phyloP scores from a whole-genome alignment of 495 filamentous ascomycete species.

The Aspergillus avenaceus region DNA sequence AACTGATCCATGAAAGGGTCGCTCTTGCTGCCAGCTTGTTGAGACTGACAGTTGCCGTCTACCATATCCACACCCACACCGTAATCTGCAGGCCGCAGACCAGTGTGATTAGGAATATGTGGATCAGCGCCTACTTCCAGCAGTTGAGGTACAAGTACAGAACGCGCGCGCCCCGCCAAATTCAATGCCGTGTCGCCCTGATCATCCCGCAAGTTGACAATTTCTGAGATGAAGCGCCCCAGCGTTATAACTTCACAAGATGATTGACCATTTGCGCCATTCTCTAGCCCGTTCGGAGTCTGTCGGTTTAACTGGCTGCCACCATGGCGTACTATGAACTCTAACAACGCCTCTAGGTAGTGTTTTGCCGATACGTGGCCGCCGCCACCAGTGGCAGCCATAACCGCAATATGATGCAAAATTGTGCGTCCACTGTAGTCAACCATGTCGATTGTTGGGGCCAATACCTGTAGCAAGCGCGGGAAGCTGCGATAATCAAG shows the following conservation, averaged over 20 bases:
- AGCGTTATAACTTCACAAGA: constrained; percentile 66
- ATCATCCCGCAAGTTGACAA: constrained; percentile 90
- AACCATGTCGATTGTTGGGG: constrained; percentile 83
- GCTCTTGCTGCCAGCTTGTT: constrained; percentile 40
- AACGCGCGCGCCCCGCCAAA: constrained; percentile 85
- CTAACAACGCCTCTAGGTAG: constrained; percentile 87
- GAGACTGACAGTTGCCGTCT: constrained; percentile 39
- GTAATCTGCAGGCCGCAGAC: constrained; percentile 83
- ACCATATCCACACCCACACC: constrained; percentile 75
- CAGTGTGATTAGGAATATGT: constrained; percentile 81
- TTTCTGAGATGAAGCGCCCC: constrained; percentile 87
- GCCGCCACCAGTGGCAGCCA: constrained; percentile 87
- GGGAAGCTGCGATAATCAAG: constrained; percentile 77
- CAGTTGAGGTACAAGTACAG: constrained; percentile 88
- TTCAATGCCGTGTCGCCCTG: constrained; percentile 93
- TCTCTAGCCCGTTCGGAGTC: constrained; percentile 28
- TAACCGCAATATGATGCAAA: constrained; percentile 91
- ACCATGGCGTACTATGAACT: constrained; percentile 86
- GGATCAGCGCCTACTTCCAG: constrained; percentile 90
- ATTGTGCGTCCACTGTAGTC: constrained; percentile 89
- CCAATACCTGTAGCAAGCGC: constrained; percentile 80
- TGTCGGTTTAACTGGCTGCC: constrained; percentile 58
- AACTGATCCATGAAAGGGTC: constrained; percentile 63
- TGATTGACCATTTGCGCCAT: constrained; percentile 24
- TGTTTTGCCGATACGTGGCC: constrained; percentile 76